Evolutionary conservation across 2,329 filamentous ascomycete genomes (phyloP), one percentile per base, ranked within the genome.

Genomic region (Talaromyces sp.): DNA sequence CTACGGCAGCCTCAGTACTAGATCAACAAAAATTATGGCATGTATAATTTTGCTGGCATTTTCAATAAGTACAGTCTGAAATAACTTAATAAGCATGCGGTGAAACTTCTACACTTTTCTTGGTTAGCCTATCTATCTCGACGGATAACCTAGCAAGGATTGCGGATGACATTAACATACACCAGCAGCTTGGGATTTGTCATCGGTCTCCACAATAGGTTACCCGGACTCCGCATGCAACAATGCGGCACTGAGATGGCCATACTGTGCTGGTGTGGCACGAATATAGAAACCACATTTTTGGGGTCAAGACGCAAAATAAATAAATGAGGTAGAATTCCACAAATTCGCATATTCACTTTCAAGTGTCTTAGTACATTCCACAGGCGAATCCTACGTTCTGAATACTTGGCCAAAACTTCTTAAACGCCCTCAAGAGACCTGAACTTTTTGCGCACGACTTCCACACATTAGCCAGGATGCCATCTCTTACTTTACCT

Each of bases 401-500:
- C 37, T 16, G 10, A 50, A 60, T 37, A 50, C 58, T 47, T 31
- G 27, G 58, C 27, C 58, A 43, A 50, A 57, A 50, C 58, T 48
- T 48, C 43, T 14, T 22, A 50, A 39, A 60, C 41, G 13, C 41
- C 22, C 41, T 6, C 27, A 47, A 60, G 39, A 50, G 43, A 61
- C 50, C 37, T 27, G 27, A n/a, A 61, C 58, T 47, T 19, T 10
- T 47, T 47, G 43, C 43, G 22, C 43, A 47, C 41, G 41, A 33
- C 16, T 43, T 61, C 33, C 43, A 7, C 14, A 39, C 35, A n/a
- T 16, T 19, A 10, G 37, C 60, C 35, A 62, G 19, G 54, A 62
- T 62, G 60, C 13, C 60, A 27, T 54, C 60, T 39, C 35, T 24
- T 61, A 43, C 60, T 54, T 33, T 62, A 33, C 60, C 60, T 54